Evolutionary conservation across 305 asterid genomes (phyloP).

Genomic region (Caryopteris hybrid): DNA sequence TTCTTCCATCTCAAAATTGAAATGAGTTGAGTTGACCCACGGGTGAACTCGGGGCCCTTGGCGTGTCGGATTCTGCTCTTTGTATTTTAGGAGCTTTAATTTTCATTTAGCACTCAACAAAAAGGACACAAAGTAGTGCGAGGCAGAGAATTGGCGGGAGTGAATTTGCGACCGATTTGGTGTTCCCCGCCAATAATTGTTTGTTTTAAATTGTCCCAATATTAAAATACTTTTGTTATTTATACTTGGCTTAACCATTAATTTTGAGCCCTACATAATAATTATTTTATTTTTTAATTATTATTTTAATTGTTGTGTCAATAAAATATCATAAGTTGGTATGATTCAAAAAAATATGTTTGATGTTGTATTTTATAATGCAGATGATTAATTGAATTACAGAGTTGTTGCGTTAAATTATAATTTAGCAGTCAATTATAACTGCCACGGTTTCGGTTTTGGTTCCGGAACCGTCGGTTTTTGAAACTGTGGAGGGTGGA

Average conservation of each 20-base stretch:
- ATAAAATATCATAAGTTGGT: too few species aligned
- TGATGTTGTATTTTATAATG: too few species aligned
- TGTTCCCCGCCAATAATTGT: constrained; percentile 24
- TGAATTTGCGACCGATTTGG: constrained; percentile 1
- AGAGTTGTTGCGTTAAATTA: too few species aligned
- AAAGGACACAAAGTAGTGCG: constrained; percentile 2
- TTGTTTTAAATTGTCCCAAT: background rate
- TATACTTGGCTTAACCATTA: background rate
- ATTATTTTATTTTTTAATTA: background rate
- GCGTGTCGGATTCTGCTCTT: background rate
- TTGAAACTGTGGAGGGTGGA: too few species aligned
- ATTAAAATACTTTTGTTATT: background rate
- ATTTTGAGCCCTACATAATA: background rate
- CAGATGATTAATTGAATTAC: too few species aligned
- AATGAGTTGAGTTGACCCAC: constrained; percentile 18
- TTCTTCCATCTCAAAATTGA: too few species aligned
- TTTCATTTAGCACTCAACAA: background rate
- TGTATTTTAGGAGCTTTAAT: background rate
- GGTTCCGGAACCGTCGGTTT: too few species aligned
- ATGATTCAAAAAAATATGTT: too few species aligned
- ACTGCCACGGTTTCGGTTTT: too few species aligned
- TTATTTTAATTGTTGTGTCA: background rate
- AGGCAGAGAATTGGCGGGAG: constrained; percentile 23
- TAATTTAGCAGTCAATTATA: too few species aligned
- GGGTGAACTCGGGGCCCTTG: background rate